Base-by-base conservation (phyloP, 371 early-diverging fungal species). In the Amoeboradix gromovi region DNA sequence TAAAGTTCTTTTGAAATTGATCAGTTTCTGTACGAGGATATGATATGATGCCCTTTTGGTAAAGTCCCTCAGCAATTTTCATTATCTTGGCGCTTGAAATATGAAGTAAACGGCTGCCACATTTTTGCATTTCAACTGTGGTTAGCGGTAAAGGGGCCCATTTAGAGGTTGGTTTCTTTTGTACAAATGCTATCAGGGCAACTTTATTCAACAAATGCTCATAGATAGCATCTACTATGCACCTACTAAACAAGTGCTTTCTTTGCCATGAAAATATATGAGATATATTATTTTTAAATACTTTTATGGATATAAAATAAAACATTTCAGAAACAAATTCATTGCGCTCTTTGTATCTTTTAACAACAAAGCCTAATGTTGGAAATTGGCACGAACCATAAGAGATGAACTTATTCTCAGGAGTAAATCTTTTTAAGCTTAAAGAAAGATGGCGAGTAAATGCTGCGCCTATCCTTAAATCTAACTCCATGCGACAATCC, bases 1-100 rank as follows among this genome's bases (percentile, higher is more conserved):
- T 82, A 76, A 94, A 91, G 29, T 77, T 80, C 1, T 72, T 69
- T 69, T 86, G 86, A 74, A 91, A 99, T 70, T 86, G 81, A 76
- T 98, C 93, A 0, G 99, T 98, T 77, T 99, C 99, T 2, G 99
- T 99, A 74, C 99, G 85, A 2, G 99, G 99, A 77, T 99, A 99
- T 74, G 90, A 90, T 70, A 99, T 91, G 68, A 88, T 85, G 29
- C 1, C 87, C 89, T 70, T 85, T 80, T 0, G 79, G 71, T 29
- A 93, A 76, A 1, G 87, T 83, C 66, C 67, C 67, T 0, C 74
- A 74, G 30, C 73, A 79, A 90, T 85, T 17, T 73, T 74, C 98
- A 98, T 98, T 29, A 91, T 80, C 69, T 75, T 73, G 69, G 89
- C 85, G 1, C 94, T 87, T 1, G 86, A 77, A 69, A 96, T 83